Evolutionary conservation across 768 basidiomycete species (phyloP), one percentile per base, ranked within the genome.

Genomic region (Trametes coccinea): DNA sequence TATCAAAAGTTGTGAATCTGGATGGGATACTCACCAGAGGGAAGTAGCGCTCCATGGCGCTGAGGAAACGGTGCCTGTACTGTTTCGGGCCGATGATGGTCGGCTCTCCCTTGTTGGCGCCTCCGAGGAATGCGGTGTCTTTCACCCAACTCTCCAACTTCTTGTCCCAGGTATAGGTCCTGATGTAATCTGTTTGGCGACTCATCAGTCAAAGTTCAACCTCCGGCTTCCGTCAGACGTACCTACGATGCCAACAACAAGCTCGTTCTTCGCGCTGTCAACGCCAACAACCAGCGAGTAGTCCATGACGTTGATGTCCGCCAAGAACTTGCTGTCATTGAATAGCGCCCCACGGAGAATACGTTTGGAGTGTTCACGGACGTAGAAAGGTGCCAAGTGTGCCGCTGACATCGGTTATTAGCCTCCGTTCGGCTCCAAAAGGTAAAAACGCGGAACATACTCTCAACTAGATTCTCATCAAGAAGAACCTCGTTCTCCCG

Each of bases 121-220:
- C 90, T 48, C 93, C 95, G 27, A 98, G 78, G 75, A 95, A 94
- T 0, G 92, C 83, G 2, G 93, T 89, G 67, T 98, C 97, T 71
- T 98, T 99, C 46, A 98, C 93, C 95, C 93, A 97, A 62, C 89
- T 98, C 76, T 98, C 97, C 16, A 99, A 78, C 67, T 94, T 95
- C 79, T 99, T 99, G 78, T 99, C 97, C 94, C 94, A 97, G 0
- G 93, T 96, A 70, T 95, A 96, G 3, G 94, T 95, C 8, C 95
- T 89, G 65, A 96, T 92, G 70, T 94, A 97, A 73, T 97, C 94
- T 95, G 56, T n/a, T 33, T 52, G n/a, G 59, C 52, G 16, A 27
- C 16, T 37, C 14, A 37, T 59, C 2, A 60, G 44, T 13, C 45
- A 16, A 0, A n/a, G 31, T 34, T 17, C 2, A 49, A 13, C 39